Conservation (phyloP, 1,284 basidiomycete species). For the Trichosporon coremiiforme region DNA sequence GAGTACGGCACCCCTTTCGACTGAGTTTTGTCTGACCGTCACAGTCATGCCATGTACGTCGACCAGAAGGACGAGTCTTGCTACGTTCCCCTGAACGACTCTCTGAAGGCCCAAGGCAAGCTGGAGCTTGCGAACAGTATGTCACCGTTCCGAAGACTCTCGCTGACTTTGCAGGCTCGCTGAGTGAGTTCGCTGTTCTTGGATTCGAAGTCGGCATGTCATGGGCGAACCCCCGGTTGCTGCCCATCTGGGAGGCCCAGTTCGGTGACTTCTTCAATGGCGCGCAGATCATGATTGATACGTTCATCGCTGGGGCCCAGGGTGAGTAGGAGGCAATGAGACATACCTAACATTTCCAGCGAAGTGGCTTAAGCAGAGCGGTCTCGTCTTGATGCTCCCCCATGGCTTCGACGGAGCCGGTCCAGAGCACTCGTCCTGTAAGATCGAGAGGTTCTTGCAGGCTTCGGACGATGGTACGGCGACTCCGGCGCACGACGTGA, state of each 20-base stretch:
- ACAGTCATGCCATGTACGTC: conserved; percentile 82
- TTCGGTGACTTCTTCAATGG: conserved; percentile 88
- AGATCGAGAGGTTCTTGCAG: conserved; percentile 83
- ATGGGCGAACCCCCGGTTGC: conserved; percentile 75
- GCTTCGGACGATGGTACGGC: conserved; percentile 48
- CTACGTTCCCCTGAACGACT: conserved; percentile 71
- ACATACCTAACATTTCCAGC: conserved; percentile 58
- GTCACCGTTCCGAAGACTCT: not conserved
- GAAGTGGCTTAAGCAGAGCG: conserved; percentile 92
- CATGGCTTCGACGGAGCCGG: conserved; percentile 87
- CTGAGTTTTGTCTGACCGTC: not conserved
- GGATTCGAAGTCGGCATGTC: conserved; percentile 85
- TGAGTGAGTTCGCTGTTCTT: conserved; percentile 81
- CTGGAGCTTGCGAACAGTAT: conserved; percentile 81
- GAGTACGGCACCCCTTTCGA: conserved; percentile 30
- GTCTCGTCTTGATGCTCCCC: conserved; percentile 80
- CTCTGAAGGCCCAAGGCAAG: conserved; percentile 63
- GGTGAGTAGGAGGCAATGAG: conserved; percentile 59
- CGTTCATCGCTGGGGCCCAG: conserved; percentile 78
- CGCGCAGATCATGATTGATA: conserved; percentile 84
- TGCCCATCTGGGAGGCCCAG: conserved; percentile 89
- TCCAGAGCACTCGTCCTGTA: conserved; percentile 83
- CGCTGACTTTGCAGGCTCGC: conserved; percentile 62
- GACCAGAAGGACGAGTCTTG: conserved; percentile 78
- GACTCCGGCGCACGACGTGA: conserved; percentile 60